Base-by-base conservation (phyloP, 345 rosid genomes). In the Dipteronia dyeriana region DNA sequence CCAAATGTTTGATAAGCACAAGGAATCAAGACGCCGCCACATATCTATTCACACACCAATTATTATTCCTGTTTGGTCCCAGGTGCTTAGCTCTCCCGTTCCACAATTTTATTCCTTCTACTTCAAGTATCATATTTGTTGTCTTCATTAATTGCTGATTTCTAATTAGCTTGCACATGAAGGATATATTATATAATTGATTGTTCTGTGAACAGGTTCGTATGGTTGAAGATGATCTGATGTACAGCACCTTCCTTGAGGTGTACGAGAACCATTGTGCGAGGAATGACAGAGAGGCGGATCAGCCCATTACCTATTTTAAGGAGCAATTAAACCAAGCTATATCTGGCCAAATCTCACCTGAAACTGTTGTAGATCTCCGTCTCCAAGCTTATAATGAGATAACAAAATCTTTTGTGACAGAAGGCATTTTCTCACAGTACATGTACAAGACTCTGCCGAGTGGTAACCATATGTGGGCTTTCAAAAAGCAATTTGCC, bases 41-140 rank as follows among this genome's bases (percentile, higher is more conserved):
- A 86, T 97, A 77, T 88, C 82, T 84, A 92, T 97, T 82, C 97
- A 97, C 81, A 91, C 99, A 0, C 99, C 99, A 53, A 97, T 97
- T 79, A 94, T 92, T 59, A 94, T 97, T 88, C 99, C 97, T 75
- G 99, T 97, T 80, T 97, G 98, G 99, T 97, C 98, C 75, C 99
- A 97, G 98, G 98, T 96, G 64, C 86, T 47, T 43, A 70, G 16
- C 25, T 23, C 53, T 61, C 62, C 63, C 76, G 51, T 39, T 14
- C 9, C 23, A 66, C 41, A 56, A 14, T 20, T 47, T 26, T 14
- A 4, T 75, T 68, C 19, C 26, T 59, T 62, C 22, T 66, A 53
- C 54, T 59, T 34, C 38, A 4, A 16, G 20, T 31, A 60, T 10
- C 47, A 11, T 34, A 51, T 14, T 2, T 3, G 16, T 63, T 29